Base-by-base conservation (phyloP, 108 stramenopile species). In the Nitzschia sp. region DNA sequence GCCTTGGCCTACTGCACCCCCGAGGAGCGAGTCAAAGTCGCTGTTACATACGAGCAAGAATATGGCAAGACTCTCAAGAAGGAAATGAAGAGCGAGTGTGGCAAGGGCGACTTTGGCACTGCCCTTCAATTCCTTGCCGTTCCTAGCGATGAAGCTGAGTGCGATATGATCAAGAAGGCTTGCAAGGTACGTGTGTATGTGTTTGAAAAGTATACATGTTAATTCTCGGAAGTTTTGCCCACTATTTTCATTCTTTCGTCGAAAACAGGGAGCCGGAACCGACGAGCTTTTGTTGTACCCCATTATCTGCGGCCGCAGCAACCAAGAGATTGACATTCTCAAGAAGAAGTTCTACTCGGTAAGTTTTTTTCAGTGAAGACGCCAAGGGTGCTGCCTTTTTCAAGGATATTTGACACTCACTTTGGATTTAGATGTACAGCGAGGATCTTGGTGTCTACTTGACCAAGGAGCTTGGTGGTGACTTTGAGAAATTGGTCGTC, bases 331-430 rank as follows among this genome's bases (percentile, higher is more conserved):
- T 12, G 69, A 83, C 14, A 14, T 84, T n/a, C 55, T 87, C 34
- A 87, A 87, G 70, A 87, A 87, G 77, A 75, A 69, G 10, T 87
- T 73, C 55, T 87, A 76, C 69, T 69, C 76, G 17, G 61, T 62
- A 46, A 10, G 61, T 62, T 54, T 20, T 53, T 53, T 3, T 50
- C 17, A 50, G 48, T 2, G 5, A 48, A 17, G 46, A n/a, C 17
- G 2, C 46, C 46, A 48, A 17, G 46, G 1, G 6, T 48, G 6
- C 5, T 48, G 46, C 46, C 17, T 17, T 17, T 17, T 3, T 48
- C 43, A 17, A 2, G 17, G n/a, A 48, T 48, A 6, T 48, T 48
- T 48, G 46, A 17, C 14, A 17, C 17, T 48, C 2, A 48, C 17
- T 48, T 48, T 6, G 46, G 46, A 17, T 43, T 24, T 42, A 62